Evolutionary conservation across 352 stramenopile genomes (phyloP).

Genomic region (Pythium monospermum): DNA sequence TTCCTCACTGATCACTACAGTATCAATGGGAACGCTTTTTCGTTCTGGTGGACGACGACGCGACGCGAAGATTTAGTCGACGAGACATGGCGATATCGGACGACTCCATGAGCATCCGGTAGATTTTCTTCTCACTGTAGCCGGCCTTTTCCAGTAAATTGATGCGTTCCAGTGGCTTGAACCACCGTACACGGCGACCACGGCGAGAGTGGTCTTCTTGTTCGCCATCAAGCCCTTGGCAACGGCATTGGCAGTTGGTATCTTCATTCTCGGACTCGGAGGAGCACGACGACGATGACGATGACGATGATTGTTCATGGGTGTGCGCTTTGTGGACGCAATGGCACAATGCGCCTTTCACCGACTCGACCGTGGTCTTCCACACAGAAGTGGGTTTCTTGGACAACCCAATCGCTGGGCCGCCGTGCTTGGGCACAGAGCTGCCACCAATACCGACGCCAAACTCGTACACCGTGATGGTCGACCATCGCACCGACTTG

Average conservation of each 20-base stretch:
- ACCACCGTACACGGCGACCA: conserved; percentile 17
- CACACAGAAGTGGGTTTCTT: conserved; percentile 28
- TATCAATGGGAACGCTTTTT: conserved; percentile 6
- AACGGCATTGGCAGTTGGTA: conserved; percentile 8
- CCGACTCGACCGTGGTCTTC: conserved; percentile 30
- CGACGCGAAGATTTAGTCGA: conserved; percentile 13
- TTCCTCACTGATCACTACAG: too few relatives aligned
- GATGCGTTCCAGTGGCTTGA: conserved; percentile 25
- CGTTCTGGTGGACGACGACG: background rate
- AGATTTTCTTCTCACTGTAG: conserved; percentile 31
- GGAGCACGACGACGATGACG: conserved; percentile 7
- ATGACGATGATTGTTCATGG: too few relatives aligned
- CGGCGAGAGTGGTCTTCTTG: conserved; percentile 2
- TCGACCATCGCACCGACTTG: conserved; percentile 45
- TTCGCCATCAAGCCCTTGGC: too few relatives aligned
- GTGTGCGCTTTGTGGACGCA: background rate
- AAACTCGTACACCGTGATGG: conserved; percentile 56
- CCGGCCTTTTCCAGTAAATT: conserved; percentile 22
- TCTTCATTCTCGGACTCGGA: background rate
- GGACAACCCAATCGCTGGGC: conserved; percentile 38
- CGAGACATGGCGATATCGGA: conserved; percentile 24
- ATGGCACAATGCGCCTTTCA: conserved; percentile 12
- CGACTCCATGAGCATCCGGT: conserved; percentile 27
- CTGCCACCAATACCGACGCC: conserved; percentile 38
- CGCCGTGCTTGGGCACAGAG: conserved; percentile 35